phyloP scores from a whole-genome alignment of 805 yeast genomes.

The Isabelozyma rhagii region DNA sequence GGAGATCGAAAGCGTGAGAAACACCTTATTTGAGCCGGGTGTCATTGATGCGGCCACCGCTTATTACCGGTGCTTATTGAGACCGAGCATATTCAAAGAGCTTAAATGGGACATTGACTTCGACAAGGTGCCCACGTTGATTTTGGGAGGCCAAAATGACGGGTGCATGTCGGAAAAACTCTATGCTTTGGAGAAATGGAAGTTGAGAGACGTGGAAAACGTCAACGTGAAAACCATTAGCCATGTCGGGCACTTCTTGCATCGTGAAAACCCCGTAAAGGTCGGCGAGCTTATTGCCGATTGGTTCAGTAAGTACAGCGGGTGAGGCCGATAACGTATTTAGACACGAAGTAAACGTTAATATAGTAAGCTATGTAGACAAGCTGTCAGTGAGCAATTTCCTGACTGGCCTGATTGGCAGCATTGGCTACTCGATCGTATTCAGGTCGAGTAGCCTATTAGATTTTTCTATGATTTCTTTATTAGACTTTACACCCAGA shows the following conservation, averaged over 20 bases:
- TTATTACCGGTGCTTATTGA: slow-evolving; percentile 31
- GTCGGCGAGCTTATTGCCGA: slow-evolving; percentile 21
- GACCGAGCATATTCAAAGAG: slow-evolving; percentile 14
- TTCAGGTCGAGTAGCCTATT: too few relatives aligned
- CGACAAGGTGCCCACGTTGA: slow-evolving; percentile 31
- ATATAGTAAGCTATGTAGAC: background rate
- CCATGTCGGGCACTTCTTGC: slow-evolving; percentile 38
- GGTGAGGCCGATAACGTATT: background rate
- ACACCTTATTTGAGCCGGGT: slow-evolving; percentile 20
- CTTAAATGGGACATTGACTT: slow-evolving; percentile 18
- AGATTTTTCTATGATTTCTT: too few relatives aligned
- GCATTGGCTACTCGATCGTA: too few relatives aligned
- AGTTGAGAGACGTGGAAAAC: slow-evolving; percentile 11
- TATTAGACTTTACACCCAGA: too few relatives aligned
- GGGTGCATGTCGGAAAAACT: slow-evolving; percentile 33
- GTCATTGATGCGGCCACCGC: slow-evolving; percentile 35
- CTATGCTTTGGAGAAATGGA: slow-evolving; percentile 20
- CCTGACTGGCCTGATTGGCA: too few relatives aligned
- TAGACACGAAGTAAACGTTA: too few relatives aligned
- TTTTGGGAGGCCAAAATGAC: slow-evolving; percentile 36
- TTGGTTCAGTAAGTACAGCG: slow-evolving; percentile 22
- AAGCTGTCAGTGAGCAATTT: background rate
- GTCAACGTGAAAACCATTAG: slow-evolving; percentile 21
- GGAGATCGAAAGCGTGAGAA: slow-evolving; percentile 25
- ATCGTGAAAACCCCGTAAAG: slow-evolving; percentile 32